phyloP scores from a whole-genome alignment of 2,329 filamentous ascomycete genomes.

The Claviceps capensis region DNA sequence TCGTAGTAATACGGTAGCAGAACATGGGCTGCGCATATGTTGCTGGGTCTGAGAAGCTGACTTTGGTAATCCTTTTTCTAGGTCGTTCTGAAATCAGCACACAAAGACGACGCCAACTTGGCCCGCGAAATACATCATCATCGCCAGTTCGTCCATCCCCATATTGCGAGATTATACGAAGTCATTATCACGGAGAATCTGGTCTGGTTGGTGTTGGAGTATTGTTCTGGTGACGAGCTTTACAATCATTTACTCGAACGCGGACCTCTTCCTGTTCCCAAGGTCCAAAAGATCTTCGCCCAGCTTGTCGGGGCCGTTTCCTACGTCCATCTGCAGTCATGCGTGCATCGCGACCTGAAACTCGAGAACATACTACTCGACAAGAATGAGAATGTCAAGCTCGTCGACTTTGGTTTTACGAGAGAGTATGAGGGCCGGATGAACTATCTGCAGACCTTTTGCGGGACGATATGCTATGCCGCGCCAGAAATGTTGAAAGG shows the following conservation, averaged over 20 bases:
- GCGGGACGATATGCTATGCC: conserved; percentile 93
- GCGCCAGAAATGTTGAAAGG: conserved; percentile 97
- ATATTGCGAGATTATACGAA: conserved; percentile 93
- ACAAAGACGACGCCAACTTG: conserved; percentile 89
- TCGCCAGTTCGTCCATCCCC: conserved; percentile 91
- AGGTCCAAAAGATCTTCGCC: conserved; percentile 90
- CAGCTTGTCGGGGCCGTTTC: conserved; percentile 89
- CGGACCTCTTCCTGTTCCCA: conserved; percentile 68
- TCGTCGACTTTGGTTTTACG: conserved; percentile 97
- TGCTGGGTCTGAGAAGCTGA: background rate
- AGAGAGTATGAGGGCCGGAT: conserved; percentile 91
- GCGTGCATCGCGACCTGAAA: conserved; percentile 93
- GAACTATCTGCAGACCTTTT: conserved; percentile 94
- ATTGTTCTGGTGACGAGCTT: conserved; percentile 89
- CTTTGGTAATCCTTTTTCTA: conserved; percentile 19
- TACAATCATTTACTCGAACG: conserved; percentile 90
- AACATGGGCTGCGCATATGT: background rate
- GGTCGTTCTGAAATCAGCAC: conserved; percentile 97
- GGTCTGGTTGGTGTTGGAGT: conserved; percentile 95
- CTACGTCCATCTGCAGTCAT: conserved; percentile 90
- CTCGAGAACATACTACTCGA: conserved; percentile 84
- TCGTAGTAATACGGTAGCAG: no score
- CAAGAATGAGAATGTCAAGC: conserved; percentile 92
- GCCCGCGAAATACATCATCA: conserved; percentile 97
- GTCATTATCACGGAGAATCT: conserved; percentile 91